phyloP scores from a whole-genome alignment of 2,329 filamentous ascomycete species.

The Microdochium paspali region DNA sequence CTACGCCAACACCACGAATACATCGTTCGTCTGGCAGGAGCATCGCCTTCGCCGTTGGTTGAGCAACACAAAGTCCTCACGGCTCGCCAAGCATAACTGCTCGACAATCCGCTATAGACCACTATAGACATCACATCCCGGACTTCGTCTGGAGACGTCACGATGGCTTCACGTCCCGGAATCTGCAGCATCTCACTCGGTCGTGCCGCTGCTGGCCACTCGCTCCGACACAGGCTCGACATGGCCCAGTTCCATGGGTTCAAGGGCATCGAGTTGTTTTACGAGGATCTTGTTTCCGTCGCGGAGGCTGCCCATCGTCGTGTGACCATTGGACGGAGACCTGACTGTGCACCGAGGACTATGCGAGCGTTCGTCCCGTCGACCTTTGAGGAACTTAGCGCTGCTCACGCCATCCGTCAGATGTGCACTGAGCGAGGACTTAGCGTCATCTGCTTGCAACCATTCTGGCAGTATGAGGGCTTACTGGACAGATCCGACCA shows the following conservation, averaged over 20 bases:
- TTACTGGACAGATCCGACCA: slow-evolving; percentile 40
- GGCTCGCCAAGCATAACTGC: no score
- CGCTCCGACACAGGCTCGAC: neutral
- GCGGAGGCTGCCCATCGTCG: slow-evolving; percentile 19
- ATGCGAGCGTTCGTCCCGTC: slow-evolving; percentile 10
- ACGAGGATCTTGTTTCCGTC: slow-evolving; percentile 48
- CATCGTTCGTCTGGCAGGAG: no score
- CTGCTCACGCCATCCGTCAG: slow-evolving; percentile 32
- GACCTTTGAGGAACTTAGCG: slow-evolving; percentile 18
- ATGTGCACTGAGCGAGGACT: slow-evolving; percentile 36
- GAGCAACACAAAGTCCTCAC: no score
- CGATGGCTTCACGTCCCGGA: neutral
- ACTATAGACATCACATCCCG: no score
- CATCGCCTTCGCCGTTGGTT: no score
- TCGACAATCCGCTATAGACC: no score
- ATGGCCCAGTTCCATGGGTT: slow-evolving; percentile 23
- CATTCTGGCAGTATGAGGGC: slow-evolving; percentile 57
- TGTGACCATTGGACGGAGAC: no score
- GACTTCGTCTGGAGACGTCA: neutral
- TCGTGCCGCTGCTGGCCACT: neutral
- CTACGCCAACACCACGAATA: no score
- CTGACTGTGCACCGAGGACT: no score
- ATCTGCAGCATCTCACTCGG: slow-evolving; percentile 1
- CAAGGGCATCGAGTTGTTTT: slow-evolving; percentile 51
- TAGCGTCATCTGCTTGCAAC: slow-evolving; percentile 45